These are phyloP conservation scores for Fusarium bactridioides DNA, from an alignment of 2,329 filamentous ascomycete genomes.

Conservation along the genomic window DNA sequence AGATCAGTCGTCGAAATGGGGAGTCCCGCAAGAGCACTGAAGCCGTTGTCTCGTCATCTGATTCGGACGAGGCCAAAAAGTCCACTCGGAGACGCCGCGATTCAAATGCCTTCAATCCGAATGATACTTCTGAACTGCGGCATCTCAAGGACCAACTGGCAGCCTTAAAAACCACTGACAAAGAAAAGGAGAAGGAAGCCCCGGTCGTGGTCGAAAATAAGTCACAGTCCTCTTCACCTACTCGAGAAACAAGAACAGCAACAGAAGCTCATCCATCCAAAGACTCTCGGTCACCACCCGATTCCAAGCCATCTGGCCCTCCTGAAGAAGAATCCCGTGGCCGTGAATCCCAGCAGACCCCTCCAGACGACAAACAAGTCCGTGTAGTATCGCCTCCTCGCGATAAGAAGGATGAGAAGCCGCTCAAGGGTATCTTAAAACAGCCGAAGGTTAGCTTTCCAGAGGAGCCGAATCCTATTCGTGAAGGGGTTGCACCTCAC, in stretches of 20 bases:
- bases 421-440: slow-evolving; percentile 86
- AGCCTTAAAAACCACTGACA: slow-evolving; percentile 47
- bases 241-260: slow-evolving; percentile 13
- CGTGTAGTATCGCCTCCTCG: slow-evolving; percentile 78
- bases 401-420: slow-evolving; percentile 69
- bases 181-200: slow-evolving; percentile 36
- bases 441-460: slow-evolving; percentile 84
- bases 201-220: slow-evolving; percentile 35
- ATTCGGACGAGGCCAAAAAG: slow-evolving; percentile 53
- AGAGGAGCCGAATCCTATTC: slow-evolving; percentile 81
- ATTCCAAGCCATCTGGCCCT: slow-evolving; percentile 26
- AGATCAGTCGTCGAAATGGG: slow-evolving; percentile 49
- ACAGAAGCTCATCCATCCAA: slow-evolving; percentile 24
- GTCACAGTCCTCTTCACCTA: slow-evolving; percentile 36
- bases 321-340: slow-evolving; percentile 49
- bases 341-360: slow-evolving; percentile 49
- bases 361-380: slow-evolving; percentile 57
- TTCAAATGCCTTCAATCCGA: slow-evolving; percentile 60
- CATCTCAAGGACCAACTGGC: slow-evolving; percentile 61
- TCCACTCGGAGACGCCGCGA: slow-evolving; percentile 49
- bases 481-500: slow-evolving; percentile 92
- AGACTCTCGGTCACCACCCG: slow-evolving; percentile 16
- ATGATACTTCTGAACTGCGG: slow-evolving; percentile 58
- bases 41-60: slow-evolving; percentile 46
- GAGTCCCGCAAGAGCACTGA: slow-evolving; percentile 51